These are phyloP conservation scores for Ophiosphaerella herpotricha DNA, from an alignment of 2,329 filamentous ascomycete species.

Conservation along the genomic window DNA sequence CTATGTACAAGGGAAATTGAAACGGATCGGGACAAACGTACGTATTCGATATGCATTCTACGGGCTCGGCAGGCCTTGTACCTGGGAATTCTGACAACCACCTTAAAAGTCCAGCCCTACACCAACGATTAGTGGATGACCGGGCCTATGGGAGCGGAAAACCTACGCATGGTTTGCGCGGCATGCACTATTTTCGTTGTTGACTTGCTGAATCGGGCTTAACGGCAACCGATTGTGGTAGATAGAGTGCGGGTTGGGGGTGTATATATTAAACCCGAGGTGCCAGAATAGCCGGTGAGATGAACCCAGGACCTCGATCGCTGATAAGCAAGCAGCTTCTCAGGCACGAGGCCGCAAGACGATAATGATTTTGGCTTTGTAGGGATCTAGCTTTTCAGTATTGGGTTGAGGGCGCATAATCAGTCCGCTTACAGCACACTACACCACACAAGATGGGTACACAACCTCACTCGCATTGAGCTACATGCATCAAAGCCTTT, in stretches of 20 bases:
- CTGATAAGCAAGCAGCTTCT: neutral
- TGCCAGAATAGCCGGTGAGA: constrained; percentile 1
- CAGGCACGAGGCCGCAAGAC: neutral
- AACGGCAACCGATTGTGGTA: neutral
- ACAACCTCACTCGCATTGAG: too few relatives aligned
- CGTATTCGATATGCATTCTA: neutral
- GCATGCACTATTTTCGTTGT: neutral
- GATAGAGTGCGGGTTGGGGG: neutral
- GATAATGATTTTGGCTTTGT: neutral
- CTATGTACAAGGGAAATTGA: neutral
- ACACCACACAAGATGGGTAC: too few relatives aligned
- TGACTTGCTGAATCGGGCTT: neutral
- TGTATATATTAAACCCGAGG: neutral
- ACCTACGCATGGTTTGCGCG: neutral
- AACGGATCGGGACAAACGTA: neutral
- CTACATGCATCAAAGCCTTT: too few relatives aligned
- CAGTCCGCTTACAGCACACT: too few relatives aligned
- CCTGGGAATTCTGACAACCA: neutral
- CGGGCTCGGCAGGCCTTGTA: constrained; percentile 1
- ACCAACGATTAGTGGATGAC: neutral
- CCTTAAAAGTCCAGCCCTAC: neutral
- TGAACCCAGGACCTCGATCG: neutral
- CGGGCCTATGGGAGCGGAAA: neutral
- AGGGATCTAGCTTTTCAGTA: neutral
- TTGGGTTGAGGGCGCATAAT: too few relatives aligned